Base-by-base conservation (phyloP, 2,329 filamentous ascomycete genomes). In the Aspergillus neoniger region DNA sequence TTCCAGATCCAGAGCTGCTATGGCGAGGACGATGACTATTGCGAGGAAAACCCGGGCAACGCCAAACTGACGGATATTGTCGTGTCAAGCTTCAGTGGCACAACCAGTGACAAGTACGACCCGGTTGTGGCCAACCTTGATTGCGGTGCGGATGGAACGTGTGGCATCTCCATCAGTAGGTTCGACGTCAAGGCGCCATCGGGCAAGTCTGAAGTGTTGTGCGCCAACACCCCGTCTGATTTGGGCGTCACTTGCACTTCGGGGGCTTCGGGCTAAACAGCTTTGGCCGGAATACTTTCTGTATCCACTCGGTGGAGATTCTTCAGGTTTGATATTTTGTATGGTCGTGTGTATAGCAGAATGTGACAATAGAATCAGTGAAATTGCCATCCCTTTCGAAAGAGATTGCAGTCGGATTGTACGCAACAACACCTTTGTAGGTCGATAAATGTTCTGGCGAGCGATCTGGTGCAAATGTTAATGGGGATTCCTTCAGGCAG, bases 1-100 rank as follows among this genome's bases (percentile, higher is more conserved):
- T 72, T 80, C 63, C 79, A 80, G 61, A 78, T 82, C n/a, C 75
- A 80, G 64, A 80, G 74, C 57, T 81, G 79, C 60, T 82, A 80
- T 59, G 70, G 69, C 19, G 74, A 75, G 23, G 69, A 76, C 19
- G 68, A 58, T 0, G 60, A 60, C 8, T 79, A 80, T 56, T 81
- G 79, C 59, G 61, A 67, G 2, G 60, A 68, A 0, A 65, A 75
- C 54, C 76, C 76, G 2, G 73, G 74, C 5, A 70, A 70, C 36
- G 75, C 76, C 1, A 60, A 67, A 2, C 60, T 80, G 32, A 72
- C 69, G 0, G 76, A 65, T 14, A 69, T 80, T 4, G 64, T 72
- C 4, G 74, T 80, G 56, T 69, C 72, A 19, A 72, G 73, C 5
- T 76, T 80, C 54, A 70, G 68, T 4, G 79, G 79, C 0, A 76